A percentile compares a stretch with the other conserved stretches of the same genome.
These are phyloP conservation scores for Tricholoma terreum DNA, from an alignment of 768 basidiomycete species.

Conservation along the genomic window DNA sequence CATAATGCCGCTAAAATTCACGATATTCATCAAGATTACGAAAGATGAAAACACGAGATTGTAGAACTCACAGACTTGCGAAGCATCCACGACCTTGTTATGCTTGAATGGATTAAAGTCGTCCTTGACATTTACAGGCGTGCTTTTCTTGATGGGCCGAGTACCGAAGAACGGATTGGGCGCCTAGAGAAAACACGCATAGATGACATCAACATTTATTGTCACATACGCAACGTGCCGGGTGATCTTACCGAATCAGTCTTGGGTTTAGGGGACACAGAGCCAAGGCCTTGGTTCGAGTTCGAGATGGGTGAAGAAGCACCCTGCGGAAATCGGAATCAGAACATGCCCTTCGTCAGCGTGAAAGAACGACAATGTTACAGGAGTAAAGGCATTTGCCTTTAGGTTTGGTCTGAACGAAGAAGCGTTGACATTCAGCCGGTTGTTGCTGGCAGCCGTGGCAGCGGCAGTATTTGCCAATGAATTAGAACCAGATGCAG, in stretches of 20 bases:
- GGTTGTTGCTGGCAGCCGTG: constrained; percentile 41
- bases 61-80: constrained; percentile 62
- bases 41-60: neutral
- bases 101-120: constrained; percentile 98
- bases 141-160: constrained; percentile 69
- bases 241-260: constrained; percentile 45
- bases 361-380: constrained; percentile 32
- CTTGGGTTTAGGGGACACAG: constrained; percentile 63
- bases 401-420: constrained; percentile 89
- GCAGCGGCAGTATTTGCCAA: constrained; percentile 43
- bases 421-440: constrained; percentile 85
- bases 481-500: constrained; percentile 7
- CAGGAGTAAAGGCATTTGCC: constrained; percentile 73
- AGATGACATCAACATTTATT: neutral
- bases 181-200: constrained; percentile 32
- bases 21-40: neutral
- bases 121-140: constrained; percentile 83
- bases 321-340: constrained; percentile 32
- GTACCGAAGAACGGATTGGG: constrained; percentile 92
- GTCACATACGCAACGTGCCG: neutral
- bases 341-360: constrained; percentile 20
- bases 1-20: constrained; percentile 59
- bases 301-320: constrained; percentile 44
- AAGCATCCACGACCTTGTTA: constrained; percentile 73
- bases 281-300: constrained; percentile 28